phyloP scores from a whole-genome alignment of 2,329 filamentous ascomycete species.

The Pseudopithomyces maydicus region DNA sequence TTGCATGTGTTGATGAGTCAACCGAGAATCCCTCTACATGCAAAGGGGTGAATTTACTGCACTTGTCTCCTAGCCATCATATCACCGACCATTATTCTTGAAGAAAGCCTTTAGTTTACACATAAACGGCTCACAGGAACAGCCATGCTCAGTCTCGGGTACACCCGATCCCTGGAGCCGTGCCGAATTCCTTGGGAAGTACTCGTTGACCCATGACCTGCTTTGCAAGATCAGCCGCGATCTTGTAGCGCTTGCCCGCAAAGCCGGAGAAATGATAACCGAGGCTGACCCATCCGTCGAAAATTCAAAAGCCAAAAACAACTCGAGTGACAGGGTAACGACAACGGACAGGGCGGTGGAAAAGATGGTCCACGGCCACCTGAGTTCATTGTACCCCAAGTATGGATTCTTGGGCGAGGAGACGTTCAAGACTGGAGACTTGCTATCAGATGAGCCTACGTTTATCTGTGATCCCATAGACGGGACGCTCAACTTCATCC shows the following conservation, averaged over 20 bases:
- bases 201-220: constrained; percentile 16
- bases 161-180: constrained; percentile 19
- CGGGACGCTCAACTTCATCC: constrained; percentile 47
- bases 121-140: no score
- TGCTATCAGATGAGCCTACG: constrained; percentile 36
- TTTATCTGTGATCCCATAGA: constrained; percentile 48
- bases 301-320: constrained; percentile 39
- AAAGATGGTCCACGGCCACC: constrained; percentile 51
- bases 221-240: constrained; percentile 23
- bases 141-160: constrained; percentile 7
- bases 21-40: no score
- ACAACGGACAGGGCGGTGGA: constrained; percentile 61
- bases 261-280: constrained; percentile 40
- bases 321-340: constrained; percentile 58
- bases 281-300: constrained; percentile 32
- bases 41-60: no score
- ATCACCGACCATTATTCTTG: no score
- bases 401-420: constrained; percentile 50
- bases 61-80: no score
- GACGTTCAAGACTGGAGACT: constrained; percentile 36
- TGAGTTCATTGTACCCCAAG: constrained; percentile 52
- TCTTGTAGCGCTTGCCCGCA: constrained; percentile 31
- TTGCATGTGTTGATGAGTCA: no score
- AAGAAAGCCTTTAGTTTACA: no score
- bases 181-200: constrained; percentile 17